Base-by-base conservation (phyloP, 306 rosid genomes). In the Ziziphus jujuba region DNA sequence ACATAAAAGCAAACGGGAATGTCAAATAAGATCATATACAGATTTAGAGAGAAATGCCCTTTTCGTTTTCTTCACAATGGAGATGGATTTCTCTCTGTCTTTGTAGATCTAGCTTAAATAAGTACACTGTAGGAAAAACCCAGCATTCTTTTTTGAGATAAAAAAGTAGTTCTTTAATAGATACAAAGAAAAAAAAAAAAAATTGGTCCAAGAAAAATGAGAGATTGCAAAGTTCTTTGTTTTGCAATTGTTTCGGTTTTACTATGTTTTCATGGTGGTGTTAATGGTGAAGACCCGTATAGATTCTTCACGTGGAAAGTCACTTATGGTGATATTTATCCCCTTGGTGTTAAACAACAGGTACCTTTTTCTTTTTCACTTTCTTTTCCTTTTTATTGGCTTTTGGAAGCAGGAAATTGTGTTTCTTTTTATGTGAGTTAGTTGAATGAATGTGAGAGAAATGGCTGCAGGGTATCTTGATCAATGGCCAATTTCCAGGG, bases 401-500 rank as follows among this genome's bases (percentile, higher is more conserved):
- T n/a, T 43, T 60, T 57, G 28, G 54, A 16, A 70, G 3, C 28
- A 40, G 23, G 13, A 40, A 50, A 38, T 19, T 21, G 34, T 35
- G 20, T 34, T 45, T 19, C 33, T n/a, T 55, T 44, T 7, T 40
- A n/a, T n/a, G n/a, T n/a, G 49, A 6, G 10, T 40, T 10, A 2
- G 4, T 45, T 55, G 10, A 73, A 61, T 43, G 24, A 59, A 36
- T 56, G 66, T 25, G 63, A 34, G 58, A 31, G 66, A 53, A 35
- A 38, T 23, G 75, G 70, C 56, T 79, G 77, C 85, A 93, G 98
- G 98, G 90, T 69, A 93, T 93, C 72, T 85, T 93, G 85, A 90
- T 93, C 67, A 93, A 93, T 71, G 95, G 95, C 11, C 98, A 93
- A 76, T 93, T 93, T 72, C 99, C 99, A 0, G 99, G 99, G 59